Conservation (phyloP, 306 rosid species). For the Acacia melanoxylon region DNA sequence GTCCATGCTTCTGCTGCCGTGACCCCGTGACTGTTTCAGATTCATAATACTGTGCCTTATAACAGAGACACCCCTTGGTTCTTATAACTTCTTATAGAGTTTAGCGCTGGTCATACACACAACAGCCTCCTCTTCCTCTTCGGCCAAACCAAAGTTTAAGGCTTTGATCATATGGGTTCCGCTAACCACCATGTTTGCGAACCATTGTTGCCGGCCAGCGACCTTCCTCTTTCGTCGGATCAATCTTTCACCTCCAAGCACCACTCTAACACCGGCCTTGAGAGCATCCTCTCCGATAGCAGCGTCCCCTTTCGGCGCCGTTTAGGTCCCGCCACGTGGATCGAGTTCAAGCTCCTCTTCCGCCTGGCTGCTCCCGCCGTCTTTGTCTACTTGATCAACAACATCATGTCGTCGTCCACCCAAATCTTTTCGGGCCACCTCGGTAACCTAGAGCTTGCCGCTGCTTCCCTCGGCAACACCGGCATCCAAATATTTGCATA, state of each 20-base stretch:
- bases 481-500: conserved; percentile 74
- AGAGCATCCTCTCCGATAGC: conserved; percentile 45
- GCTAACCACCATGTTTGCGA: not conserved
- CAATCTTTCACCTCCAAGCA: conserved; percentile 18
- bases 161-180: conserved; percentile 33
- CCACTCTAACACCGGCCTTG: conserved; percentile 35
- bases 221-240: not conserved
- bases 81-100: not conserved
- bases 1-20: not conserved
- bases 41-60: not conserved
- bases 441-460: conserved; percentile 73
- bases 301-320: conserved; percentile 35
- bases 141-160: not conserved
- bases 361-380: conserved; percentile 64
- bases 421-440: conserved; percentile 75
- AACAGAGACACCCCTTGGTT: not conserved
- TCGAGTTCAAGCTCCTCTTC: conserved; percentile 55
- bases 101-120: no score
- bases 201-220: conserved; percentile 17
- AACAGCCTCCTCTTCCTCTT: not conserved
- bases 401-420: conserved; percentile 68
- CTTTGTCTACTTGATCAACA: conserved; percentile 52
- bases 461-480: conserved; percentile 67
- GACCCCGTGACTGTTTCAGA: no score
- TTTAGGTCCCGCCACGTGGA: conserved; percentile 46